Evolutionary conservation across 2,329 filamentous ascomycete genomes (phyloP).

Genomic region (Fusarium sororula): DNA sequence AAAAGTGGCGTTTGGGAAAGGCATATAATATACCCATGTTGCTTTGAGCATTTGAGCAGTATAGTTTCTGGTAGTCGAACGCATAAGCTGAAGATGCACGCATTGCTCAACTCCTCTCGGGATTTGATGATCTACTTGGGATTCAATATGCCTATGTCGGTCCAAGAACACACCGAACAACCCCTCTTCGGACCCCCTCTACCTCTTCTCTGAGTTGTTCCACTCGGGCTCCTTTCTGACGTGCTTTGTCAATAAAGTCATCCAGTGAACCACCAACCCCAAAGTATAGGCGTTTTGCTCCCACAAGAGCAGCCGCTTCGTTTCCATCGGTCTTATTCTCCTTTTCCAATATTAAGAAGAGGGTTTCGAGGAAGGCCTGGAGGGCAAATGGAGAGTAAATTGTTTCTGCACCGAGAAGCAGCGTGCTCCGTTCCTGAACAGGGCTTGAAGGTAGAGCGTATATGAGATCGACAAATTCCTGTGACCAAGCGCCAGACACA

Average conservation of each 20-base stretch:
- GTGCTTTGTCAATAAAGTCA: constrained; percentile 70
- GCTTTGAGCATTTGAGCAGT: constrained; percentile 14
- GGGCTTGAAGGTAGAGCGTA: constrained; percentile 44
- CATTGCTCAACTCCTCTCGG: not conserved
- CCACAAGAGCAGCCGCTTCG: constrained; percentile 71
- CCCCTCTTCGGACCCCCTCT: constrained; percentile 68
- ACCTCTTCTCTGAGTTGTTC: constrained; percentile 65
- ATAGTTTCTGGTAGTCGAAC: not conserved
- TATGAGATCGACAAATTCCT: constrained; percentile 69
- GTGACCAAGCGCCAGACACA: constrained; percentile 79
- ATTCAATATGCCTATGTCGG: constrained; percentile 12
- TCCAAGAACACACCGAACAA: constrained; percentile 61
- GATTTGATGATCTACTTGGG: not conserved
- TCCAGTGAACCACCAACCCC: constrained; percentile 85
- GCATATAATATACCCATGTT: constrained; percentile 32
- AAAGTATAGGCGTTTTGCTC: constrained; percentile 84
- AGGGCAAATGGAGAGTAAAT: constrained; percentile 83
- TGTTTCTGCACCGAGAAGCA: constrained; percentile 80
- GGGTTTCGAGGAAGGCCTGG: constrained; percentile 71
- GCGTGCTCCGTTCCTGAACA: constrained; percentile 44
- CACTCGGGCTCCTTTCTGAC: constrained; percentile 58
- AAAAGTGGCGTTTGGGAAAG: constrained; percentile 24
- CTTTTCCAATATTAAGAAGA: constrained; percentile 66
- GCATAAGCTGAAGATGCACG: not conserved
- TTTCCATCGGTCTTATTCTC: constrained; percentile 50